A percentile compares a stretch with the other conserved stretches of the same genome.
phyloP scores from a whole-genome alignment of 1,284 basidiomycete species.

The Ustilago nuda region DNA sequence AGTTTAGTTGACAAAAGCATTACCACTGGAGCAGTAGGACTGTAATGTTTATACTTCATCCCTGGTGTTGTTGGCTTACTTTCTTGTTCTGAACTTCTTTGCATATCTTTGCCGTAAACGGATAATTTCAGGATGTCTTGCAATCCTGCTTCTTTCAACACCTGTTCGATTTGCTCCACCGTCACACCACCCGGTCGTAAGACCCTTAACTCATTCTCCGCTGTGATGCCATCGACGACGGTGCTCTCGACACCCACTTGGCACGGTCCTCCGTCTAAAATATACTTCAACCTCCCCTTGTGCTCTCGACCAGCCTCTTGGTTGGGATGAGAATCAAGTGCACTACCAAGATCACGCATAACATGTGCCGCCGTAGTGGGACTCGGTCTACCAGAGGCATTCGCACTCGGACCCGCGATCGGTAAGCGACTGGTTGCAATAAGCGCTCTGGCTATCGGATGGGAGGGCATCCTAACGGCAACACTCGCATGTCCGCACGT shows the following conservation, averaged over 20 bases:
- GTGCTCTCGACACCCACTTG: slow-evolving; percentile 94
- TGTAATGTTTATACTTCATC: slow-evolving; percentile 99
- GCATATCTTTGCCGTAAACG: slow-evolving; percentile 66
- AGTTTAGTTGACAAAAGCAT: slow-evolving; percentile 43
- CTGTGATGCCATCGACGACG: slow-evolving; percentile 81
- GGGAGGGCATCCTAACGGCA: slow-evolving; percentile 92
- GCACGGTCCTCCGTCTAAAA: slow-evolving; percentile 93
- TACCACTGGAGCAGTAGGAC: slow-evolving; percentile 73
- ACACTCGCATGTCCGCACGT: slow-evolving; percentile 86
- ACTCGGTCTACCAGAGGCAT: slow-evolving; percentile 91
- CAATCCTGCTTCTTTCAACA: slow-evolving; percentile 32
- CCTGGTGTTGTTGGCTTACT: slow-evolving; percentile 88
- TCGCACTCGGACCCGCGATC: slow-evolving; percentile 94
- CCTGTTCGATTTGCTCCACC: slow-evolving; percentile 76
- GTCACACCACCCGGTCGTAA: slow-evolving; percentile 92
- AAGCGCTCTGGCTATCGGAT: slow-evolving; percentile 89
- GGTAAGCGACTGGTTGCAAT: slow-evolving; percentile 82
- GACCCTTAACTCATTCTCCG: slow-evolving; percentile 78
- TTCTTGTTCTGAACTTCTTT: slow-evolving; percentile 50
- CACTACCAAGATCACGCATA: slow-evolving; percentile 77
- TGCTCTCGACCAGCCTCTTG: not conserved
- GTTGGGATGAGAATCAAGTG: slow-evolving; percentile 72
- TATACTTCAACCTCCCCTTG: slow-evolving; percentile 74
- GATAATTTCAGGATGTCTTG: slow-evolving; percentile 32
- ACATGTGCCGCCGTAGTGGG: slow-evolving; percentile 94